phyloP scores from a whole-genome alignment of 2,329 filamentous ascomycete genomes.

The Alternaria sp. region DNA sequence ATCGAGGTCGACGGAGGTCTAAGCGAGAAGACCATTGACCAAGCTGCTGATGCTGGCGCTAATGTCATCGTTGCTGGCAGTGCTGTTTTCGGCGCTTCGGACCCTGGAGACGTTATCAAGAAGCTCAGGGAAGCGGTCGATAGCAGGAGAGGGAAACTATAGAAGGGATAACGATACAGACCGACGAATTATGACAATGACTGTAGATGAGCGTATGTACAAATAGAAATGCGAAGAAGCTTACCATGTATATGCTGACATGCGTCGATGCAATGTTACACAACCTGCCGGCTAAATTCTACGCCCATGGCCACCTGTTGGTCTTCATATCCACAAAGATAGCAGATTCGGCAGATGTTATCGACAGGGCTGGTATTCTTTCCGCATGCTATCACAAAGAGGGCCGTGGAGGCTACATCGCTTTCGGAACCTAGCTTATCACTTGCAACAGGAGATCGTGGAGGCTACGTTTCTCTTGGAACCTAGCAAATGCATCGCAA shows the following conservation, averaged over 20 bases:
- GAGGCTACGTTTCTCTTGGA: neutral
- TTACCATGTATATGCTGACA: slow-evolving; percentile 11
- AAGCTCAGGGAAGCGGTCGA: slow-evolving; percentile 82
- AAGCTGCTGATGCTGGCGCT: slow-evolving; percentile 91
- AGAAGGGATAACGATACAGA: neutral
- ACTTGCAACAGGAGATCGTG: neutral
- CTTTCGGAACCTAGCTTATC: neutral
- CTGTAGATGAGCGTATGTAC: neutral
- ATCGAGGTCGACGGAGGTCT: slow-evolving; percentile 97
- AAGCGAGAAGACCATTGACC: slow-evolving; percentile 86
- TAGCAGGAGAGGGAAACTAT: slow-evolving; percentile 55
- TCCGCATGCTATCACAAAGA: neutral
- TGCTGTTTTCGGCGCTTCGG: slow-evolving; percentile 90
- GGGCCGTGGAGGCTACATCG: neutral
- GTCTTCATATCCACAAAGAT: neutral
- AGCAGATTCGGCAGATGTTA: neutral
- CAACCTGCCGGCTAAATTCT: slow-evolving; percentile 6
- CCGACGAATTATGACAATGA: neutral
- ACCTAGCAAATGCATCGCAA: neutral
- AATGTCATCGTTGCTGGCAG: slow-evolving; percentile 98
- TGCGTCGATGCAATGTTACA: slow-evolving; percentile 11
- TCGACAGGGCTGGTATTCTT: neutral
- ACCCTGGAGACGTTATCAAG: slow-evolving; percentile 86
- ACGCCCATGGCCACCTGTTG: neutral
- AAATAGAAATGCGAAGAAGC: neutral